Evolutionary conservation across 495 filamentous ascomycete species (phyloP), one percentile per base, ranked within the genome.

Genomic region (Penicillium roqueforti): DNA sequence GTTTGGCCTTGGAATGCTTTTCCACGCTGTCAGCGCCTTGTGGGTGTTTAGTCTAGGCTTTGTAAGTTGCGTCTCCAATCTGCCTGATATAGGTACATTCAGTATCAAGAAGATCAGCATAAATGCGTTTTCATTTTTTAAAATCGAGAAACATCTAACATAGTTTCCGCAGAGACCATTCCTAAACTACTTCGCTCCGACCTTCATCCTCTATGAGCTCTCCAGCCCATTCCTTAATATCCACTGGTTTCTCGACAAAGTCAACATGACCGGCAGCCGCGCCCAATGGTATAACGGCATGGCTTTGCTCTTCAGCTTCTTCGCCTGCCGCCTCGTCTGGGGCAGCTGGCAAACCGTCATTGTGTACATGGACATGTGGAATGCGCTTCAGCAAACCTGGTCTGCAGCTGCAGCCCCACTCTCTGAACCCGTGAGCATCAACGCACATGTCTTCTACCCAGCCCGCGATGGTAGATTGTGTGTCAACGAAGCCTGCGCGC

Each of bases 231-330:
- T 95, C 76, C 84, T 95, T 63, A 95, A 96, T 69, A 88, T 97
- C 72, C 93, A 99, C 79, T 99, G 93, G 93, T 97, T 99, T 81
- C 92, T 87, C 66, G 93, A 99, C 76, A 99, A 99, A 75, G 78
- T 97, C 62, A 84, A 88, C 68, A 86, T 96, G 80, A 99, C 95
- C 20, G 93, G 93, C 47, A 87, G 87, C 55, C 77, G 69, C 14
- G 57, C 80, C 41, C 91, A 97, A 71, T 84, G 92, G 61, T 88
- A 92, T 71, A 97, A 97, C 68, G 91, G 91, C 61, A 83, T 92
- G 67, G 58, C 80, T 54, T 65, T 76, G 4, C 72, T 76, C 43
- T 62, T 52, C 36, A 84, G 82, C 42, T 99, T 99, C 77, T 93
- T 95, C 76, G 80, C 68, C 68, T 95, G 89, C 69, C 90, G 93